A percentile compares a stretch with the other conserved stretches of the same genome.
These are phyloP conservation scores for Pichia paraexigua DNA, from an alignment of 805 yeast genomes.

Conservation along the genomic window DNA sequence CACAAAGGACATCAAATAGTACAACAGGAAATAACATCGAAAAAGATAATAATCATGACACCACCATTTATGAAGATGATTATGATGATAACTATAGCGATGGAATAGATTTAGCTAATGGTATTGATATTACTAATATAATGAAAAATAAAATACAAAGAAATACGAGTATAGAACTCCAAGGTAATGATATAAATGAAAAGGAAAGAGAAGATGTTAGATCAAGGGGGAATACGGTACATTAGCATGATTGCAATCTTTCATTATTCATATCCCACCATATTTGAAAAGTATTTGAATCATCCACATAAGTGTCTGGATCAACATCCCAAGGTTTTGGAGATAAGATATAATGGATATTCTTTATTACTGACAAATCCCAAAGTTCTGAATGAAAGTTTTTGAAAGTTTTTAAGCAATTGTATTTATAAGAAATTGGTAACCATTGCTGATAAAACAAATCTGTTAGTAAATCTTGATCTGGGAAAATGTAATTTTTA, in stretches of 20 bases:
- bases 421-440: constrained; percentile 44
- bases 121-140: not conserved
- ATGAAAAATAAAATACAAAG: not conserved
- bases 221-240: not conserved
- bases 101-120: constrained; percentile 1
- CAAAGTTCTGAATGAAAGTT: constrained; percentile 39
- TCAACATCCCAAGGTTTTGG: constrained; percentile 56
- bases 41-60: not conserved
- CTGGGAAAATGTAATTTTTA: constrained; percentile 44
- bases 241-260: constrained; percentile 15
- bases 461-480: constrained; percentile 49
- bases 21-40: not conserved
- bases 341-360: constrained; percentile 47
- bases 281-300: constrained; percentile 38
- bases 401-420: constrained; percentile 47
- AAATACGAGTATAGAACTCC: not conserved
- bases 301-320: constrained; percentile 26
- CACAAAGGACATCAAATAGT: constrained; percentile 6
- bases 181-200: not conserved
- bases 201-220: not conserved
- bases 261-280: constrained; percentile 44
- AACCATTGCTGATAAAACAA: constrained; percentile 45
- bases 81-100: not conserved
- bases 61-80: not conserved
- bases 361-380: constrained; percentile 42